These are phyloP conservation scores for Anthracocystis setariae DNA, from an alignment of 1,284 basidiomycete species.

Conservation along the genomic window DNA sequence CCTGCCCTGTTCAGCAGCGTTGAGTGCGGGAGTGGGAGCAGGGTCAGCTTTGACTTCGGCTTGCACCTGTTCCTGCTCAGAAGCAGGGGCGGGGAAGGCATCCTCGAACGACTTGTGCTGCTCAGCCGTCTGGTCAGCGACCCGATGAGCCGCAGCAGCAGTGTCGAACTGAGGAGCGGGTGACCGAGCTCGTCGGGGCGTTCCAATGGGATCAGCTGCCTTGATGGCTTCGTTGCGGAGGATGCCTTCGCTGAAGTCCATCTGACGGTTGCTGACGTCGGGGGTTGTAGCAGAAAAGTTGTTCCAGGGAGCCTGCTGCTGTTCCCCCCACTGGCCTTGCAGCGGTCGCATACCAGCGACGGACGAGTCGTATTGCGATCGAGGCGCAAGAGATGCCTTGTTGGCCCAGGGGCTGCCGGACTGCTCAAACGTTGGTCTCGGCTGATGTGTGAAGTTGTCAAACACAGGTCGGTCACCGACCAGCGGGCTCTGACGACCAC, in stretches of 20 bases:
- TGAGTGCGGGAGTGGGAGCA: constrained; percentile 1
- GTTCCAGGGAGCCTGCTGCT: constrained; percentile 32
- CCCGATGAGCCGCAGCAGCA: constrained; percentile 5
- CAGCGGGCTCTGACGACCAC: constrained; percentile 36
- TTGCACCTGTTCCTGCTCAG: constrained; percentile 1
- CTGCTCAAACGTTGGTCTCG: constrained; percentile 28
- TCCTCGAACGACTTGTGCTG: constrained; percentile 42
- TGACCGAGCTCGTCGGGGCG: constrained; percentile 44
- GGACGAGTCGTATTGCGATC: constrained; percentile 36
- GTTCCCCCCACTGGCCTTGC: constrained; percentile 45
- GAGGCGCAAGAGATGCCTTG: constrained; percentile 32
- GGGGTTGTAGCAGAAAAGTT: constrained; percentile 29
- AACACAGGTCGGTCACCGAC: constrained; percentile 34
- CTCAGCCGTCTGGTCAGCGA: constrained; percentile 22
- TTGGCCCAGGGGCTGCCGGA: constrained; percentile 39
- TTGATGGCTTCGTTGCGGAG: constrained; percentile 38
- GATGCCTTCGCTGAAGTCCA: constrained; percentile 35
- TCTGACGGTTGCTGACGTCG: constrained; percentile 35
- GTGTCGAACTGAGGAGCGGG: constrained; percentile 36
- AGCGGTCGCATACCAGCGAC: constrained; percentile 10
- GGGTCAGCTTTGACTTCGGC: constrained; percentile 2
- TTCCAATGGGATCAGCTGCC: constrained; percentile 45
- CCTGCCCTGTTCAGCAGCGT: constrained; percentile 7
- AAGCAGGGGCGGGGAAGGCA: constrained; percentile 36
- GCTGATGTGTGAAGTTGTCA: constrained; percentile 34